A percentile compares a stretch with the other conserved stretches of the same genome.
Conservation (phyloP, 495 filamentous ascomycete species). For the Aspergillus haitiensis region DNA sequence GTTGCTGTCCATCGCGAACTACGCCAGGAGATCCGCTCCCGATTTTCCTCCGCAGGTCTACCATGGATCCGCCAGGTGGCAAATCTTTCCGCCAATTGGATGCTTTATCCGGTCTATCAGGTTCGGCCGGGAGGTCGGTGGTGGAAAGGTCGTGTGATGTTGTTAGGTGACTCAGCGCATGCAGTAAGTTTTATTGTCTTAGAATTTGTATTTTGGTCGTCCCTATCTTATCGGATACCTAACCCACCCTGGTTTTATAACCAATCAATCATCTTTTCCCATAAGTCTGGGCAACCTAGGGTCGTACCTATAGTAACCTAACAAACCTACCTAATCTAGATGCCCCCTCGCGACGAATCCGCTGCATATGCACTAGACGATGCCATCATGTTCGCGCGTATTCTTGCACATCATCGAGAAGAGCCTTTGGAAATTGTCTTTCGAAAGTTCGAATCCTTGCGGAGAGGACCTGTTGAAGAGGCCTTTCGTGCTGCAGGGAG, state of each 20-base stretch:
- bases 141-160: slow-evolving; percentile 49
- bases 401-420: slow-evolving; percentile 40
- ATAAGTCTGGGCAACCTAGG: no score
- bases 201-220: neutral
- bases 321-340: slow-evolving; percentile 33
- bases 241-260: no score
- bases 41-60: slow-evolving; percentile 46
- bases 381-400: slow-evolving; percentile 55
- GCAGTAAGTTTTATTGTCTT: slow-evolving; percentile 43
- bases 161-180: slow-evolving; percentile 61
- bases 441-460: slow-evolving; percentile 51
- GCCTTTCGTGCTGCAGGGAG: slow-evolving; percentile 53
- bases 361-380: slow-evolving; percentile 64
- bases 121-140: slow-evolving; percentile 52
- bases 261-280: no score
- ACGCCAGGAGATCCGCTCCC: slow-evolving; percentile 42
- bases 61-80: slow-evolving; percentile 53
- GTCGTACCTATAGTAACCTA: no score
- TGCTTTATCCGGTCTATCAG: slow-evolving; percentile 61
- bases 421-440: slow-evolving; percentile 47
- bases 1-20: slow-evolving; percentile 43
- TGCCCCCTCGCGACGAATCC: slow-evolving; percentile 63
- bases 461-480: slow-evolving; percentile 49
- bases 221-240: no score
- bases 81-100: slow-evolving; percentile 49